phyloP scores from a whole-genome alignment of 2,329 filamentous ascomycete genomes.

The Chaetomiaceae sp. region DNA sequence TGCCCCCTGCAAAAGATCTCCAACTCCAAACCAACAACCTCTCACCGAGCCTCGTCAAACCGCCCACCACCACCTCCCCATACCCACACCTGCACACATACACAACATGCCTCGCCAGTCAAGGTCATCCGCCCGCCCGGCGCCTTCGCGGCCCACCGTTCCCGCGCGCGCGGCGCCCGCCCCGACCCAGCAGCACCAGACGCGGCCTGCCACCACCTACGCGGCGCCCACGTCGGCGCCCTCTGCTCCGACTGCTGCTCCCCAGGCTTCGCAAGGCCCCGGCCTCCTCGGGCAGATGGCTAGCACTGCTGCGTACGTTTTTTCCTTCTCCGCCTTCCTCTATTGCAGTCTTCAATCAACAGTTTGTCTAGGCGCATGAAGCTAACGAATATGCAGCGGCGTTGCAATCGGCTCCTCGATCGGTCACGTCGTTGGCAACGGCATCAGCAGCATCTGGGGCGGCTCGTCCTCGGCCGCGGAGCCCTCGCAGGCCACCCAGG shows the following conservation, averaged over 20 bases:
- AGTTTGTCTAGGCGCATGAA: too few species aligned
- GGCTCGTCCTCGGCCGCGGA: slow-evolving; percentile 56
- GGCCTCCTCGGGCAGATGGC: slow-evolving; percentile 97
- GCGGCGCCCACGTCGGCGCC: slow-evolving; percentile 41
- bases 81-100: slow-evolving; percentile 3
- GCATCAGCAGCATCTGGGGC: slow-evolving; percentile 80
- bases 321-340: too few species aligned
- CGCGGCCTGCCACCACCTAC: slow-evolving; percentile 64
- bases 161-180: slow-evolving; percentile 48
- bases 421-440: slow-evolving; percentile 92
- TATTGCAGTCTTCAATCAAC: too few species aligned
- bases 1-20: slow-evolving; percentile 21
- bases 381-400: slow-evolving; percentile 53
- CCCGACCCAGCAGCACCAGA: slow-evolving; percentile 50
- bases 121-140: slow-evolving; percentile 56
- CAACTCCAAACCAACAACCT: background rate
- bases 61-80: background rate
- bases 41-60: slow-evolving; percentile 9
- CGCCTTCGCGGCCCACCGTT: slow-evolving; percentile 61
- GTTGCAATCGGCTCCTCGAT: slow-evolving; percentile 93
- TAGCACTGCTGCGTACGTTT: slow-evolving; percentile 79
- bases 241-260: slow-evolving; percentile 39
- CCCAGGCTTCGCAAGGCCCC: slow-evolving; percentile 55
- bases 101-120: slow-evolving; percentile 65
- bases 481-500: slow-evolving; percentile 35